These are phyloP conservation scores for Ligustrum vulgare DNA, from an alignment of 257 asterid genomes.

Conservation along the genomic window DNA sequence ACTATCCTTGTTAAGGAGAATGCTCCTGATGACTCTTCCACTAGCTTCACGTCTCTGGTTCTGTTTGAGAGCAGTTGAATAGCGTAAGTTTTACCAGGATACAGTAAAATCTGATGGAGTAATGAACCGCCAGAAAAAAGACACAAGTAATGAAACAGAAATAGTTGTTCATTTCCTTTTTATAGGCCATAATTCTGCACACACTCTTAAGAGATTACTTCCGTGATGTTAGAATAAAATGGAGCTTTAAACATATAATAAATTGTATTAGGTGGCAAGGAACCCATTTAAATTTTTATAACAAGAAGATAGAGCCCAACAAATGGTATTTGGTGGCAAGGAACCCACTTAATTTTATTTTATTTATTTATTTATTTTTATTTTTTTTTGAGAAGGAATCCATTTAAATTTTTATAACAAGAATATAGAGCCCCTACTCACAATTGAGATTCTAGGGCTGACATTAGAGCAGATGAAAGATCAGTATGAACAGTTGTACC, in stretches of 20 bases:
- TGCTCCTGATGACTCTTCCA: slow-evolving; percentile 80
- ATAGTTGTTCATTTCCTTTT: not conserved
- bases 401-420: not conserved
- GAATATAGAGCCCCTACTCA: not conserved
- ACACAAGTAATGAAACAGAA: not conserved
- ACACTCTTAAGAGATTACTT: not conserved
- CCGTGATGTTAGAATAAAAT: not conserved
- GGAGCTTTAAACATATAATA: not conserved
- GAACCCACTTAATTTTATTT: too few relatives aligned
- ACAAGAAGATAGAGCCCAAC: not conserved
- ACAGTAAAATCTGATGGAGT: slow-evolving; percentile 40
- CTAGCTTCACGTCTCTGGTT: slow-evolving; percentile 73
- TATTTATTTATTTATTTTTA: too few relatives aligned
- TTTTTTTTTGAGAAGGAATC: too few relatives aligned
- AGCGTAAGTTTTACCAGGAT: slow-evolving; percentile 40
- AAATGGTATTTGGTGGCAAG: too few relatives aligned
- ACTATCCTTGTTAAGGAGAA: slow-evolving; percentile 63
- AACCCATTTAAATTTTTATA: not conserved
- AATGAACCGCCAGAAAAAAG: slow-evolving; percentile 41
- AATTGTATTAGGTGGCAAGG: not conserved
- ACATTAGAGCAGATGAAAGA: not conserved
- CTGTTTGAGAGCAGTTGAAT: slow-evolving; percentile 43
- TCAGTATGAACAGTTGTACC: not conserved
- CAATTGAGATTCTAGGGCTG: not conserved
- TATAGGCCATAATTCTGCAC: not conserved